Evolutionary conservation across 2,329 filamentous ascomycete genomes (phyloP).

Genomic region (Cladophialophora psammophila): DNA sequence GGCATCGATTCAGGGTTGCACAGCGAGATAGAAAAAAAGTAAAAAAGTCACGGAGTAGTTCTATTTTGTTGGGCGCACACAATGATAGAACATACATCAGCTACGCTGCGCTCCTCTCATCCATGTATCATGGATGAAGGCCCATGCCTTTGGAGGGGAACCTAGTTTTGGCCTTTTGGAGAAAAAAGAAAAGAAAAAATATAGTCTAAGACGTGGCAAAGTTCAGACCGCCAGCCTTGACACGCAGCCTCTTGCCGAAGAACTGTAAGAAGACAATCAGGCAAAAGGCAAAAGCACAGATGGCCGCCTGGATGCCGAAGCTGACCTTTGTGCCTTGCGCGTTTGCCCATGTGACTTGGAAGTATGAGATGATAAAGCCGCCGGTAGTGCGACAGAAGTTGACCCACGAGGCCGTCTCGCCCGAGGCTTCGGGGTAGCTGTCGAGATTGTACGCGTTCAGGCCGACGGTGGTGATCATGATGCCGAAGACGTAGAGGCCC

Average conservation of each 20-base stretch:
- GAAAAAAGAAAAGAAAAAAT: no score
- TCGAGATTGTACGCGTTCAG: constrained; percentile 63
- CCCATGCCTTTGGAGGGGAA: no score
- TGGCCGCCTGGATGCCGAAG: constrained; percentile 58
- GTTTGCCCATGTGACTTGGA: constrained; percentile 60
- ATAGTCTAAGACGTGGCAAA: constrained; percentile 42
- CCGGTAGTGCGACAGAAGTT: constrained; percentile 59
- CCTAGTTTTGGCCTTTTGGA: no score
- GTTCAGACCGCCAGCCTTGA: constrained; percentile 47
- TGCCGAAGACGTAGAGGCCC: constrained; percentile 58
- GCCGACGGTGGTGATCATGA: constrained; percentile 51
- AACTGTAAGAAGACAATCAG: constrained; percentile 51
- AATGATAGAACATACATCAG: no score
- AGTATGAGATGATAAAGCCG: constrained; percentile 58
- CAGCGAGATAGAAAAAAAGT: no score
- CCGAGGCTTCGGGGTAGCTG: constrained; percentile 63
- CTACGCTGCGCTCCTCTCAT: no score
- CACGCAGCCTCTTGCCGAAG: constrained; percentile 50
- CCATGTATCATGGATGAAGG: no score
- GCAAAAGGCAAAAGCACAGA: constrained; percentile 49
- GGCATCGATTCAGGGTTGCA: no score
- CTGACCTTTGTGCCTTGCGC: constrained; percentile 53
- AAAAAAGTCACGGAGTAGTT: no score
- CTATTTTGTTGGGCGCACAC: no score
- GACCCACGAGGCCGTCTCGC: constrained; percentile 62